A percentile compares a stretch with the other conserved stretches of the same genome.
phyloP scores from a whole-genome alignment of 345 rosid genomes.

The Litchi chinensis region DNA sequence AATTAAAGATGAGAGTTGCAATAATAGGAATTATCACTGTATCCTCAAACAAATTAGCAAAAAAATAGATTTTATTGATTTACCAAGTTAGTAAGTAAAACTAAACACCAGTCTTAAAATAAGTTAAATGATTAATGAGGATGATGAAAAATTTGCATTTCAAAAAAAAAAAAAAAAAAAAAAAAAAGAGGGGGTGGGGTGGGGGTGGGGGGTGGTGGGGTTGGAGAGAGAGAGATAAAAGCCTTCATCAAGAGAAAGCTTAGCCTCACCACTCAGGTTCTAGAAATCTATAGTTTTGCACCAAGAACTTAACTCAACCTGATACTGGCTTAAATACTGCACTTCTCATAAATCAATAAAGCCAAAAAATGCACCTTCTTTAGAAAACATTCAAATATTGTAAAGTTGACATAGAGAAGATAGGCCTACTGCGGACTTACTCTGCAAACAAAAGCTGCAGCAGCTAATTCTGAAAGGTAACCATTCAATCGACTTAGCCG shows the following conservation, averaged over 20 bases:
- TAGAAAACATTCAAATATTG: background rate
- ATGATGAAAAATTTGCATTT: background rate
- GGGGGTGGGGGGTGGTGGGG: too few species aligned
- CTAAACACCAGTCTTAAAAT: background rate
- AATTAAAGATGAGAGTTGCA: too few species aligned
- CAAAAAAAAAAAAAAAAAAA: background rate
- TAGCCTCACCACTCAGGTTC: background rate
- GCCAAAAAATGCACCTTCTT: background rate
- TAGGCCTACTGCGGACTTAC: slow-evolving; percentile 41
- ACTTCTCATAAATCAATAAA: background rate
- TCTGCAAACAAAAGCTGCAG: slow-evolving; percentile 94
- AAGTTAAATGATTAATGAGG: background rate
- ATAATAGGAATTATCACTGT: too few species aligned
- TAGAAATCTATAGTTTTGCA: background rate
- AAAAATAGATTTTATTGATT: background rate
- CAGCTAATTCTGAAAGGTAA: slow-evolving; percentile 89
- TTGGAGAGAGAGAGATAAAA: background rate
- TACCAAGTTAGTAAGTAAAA: background rate
- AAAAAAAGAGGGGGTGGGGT: too few species aligned
- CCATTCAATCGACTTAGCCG: slow-evolving; percentile 74
- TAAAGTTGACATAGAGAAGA: background rate
- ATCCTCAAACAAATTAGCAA: too few species aligned
- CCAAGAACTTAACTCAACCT: background rate
- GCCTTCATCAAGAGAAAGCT: background rate
- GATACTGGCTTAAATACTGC: background rate